phyloP scores from a whole-genome alignment of 2,329 filamentous ascomycete genomes.

The Cladophialophora yegresii region DNA sequence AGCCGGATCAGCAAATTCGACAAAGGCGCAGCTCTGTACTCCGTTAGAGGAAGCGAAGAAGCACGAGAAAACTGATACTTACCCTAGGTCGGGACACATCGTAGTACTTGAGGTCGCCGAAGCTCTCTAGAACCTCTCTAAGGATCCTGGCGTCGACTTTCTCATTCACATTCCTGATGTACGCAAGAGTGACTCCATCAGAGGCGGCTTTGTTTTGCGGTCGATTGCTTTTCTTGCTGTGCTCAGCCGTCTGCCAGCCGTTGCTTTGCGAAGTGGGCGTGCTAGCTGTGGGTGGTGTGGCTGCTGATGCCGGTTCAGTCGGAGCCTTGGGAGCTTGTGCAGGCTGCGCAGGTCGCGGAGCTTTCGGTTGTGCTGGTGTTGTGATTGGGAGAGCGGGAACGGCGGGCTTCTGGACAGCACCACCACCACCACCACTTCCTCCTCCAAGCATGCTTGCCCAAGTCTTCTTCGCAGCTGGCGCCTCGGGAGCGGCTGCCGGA shows the following conservation, averaged over 20 bases:
- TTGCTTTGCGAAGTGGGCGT: conserved; percentile 42
- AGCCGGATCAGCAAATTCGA: conserved; percentile 81
- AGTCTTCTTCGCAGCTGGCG: conserved; percentile 55
- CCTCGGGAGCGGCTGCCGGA: conserved; percentile 51
- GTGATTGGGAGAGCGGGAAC: conserved; percentile 43
- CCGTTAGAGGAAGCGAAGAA: conserved; percentile 32
- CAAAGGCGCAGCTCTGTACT: conserved; percentile 87
- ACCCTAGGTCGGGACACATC: conserved; percentile 75
- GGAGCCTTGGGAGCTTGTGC: conserved; percentile 41
- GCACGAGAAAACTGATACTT: conserved; percentile 38
- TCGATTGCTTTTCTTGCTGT: conserved; percentile 81
- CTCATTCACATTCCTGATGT: conserved; percentile 94
- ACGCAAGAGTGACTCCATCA: conserved; percentile 77
- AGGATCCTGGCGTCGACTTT: conserved; percentile 77
- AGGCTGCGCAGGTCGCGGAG: conserved; percentile 40
- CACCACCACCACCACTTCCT: conserved; percentile 22
- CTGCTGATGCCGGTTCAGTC: conserved; percentile 39
- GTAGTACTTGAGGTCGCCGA: conserved; percentile 65
- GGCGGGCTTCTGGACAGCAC: conserved; percentile 44
- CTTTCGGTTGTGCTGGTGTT: conserved; percentile 42
- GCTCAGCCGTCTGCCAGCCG: conserved; percentile 87
- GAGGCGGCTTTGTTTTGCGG: conserved; percentile 63
- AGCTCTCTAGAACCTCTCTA: conserved; percentile 68
- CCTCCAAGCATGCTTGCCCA: conserved; percentile 62
- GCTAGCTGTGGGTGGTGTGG: conserved; percentile 43